Base-by-base conservation (phyloP, 2,329 filamentous ascomycete species). In the Arachnomyces sp. region DNA sequence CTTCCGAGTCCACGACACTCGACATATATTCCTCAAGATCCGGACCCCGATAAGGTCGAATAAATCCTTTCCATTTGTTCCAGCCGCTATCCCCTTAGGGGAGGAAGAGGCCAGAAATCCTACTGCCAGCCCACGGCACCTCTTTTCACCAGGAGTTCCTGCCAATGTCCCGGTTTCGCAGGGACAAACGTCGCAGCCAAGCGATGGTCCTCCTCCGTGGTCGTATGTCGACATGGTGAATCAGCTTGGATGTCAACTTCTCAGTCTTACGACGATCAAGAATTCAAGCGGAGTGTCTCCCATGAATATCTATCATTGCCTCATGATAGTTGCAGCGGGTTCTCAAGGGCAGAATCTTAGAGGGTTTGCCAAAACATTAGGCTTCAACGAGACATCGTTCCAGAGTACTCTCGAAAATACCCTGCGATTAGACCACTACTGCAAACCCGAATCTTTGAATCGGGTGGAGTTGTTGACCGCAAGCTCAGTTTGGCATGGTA, bases 11-110 rank as follows among this genome's bases (percentile, higher is more conserved):
- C 40, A 43, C 17, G 28, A 39, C 25, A 7, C 3, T 15, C 29
- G 16, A 3, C 40, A 43, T 35, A 34, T 31, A 34, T 43, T 43
- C 30, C 30, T 43, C 17, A 43, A 43, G 34, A 39, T 43, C 30
- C 13, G 40, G 13, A 34, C 21, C 13, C 31, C 30, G n/a, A 21
- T 25, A 5, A 25, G 14, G 7, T 32, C 16, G 28, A 13, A 28
- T 11, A 7, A 16, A 9, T 4, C 13, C 9, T 40, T 30, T 29
- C 33, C 32, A 18, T 40, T 36, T 16, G 34, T 40, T 13, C 39
- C 33, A 6, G 28, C 17, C 3, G 31, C 33, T 11, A 9, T 36
- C 18, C 12, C 39, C n/a, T n/a, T n/a, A n/a, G n/a, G n/a, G n/a
- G n/a, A n/a, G n/a, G n/a, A n/a, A n/a, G n/a, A n/a, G n/a, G n/a